A percentile compares a stretch with the other conserved stretches of the same genome.
Evolutionary conservation across 2,329 filamentous ascomycete species (phyloP).

Genomic region (Fusarium temperatum): DNA sequence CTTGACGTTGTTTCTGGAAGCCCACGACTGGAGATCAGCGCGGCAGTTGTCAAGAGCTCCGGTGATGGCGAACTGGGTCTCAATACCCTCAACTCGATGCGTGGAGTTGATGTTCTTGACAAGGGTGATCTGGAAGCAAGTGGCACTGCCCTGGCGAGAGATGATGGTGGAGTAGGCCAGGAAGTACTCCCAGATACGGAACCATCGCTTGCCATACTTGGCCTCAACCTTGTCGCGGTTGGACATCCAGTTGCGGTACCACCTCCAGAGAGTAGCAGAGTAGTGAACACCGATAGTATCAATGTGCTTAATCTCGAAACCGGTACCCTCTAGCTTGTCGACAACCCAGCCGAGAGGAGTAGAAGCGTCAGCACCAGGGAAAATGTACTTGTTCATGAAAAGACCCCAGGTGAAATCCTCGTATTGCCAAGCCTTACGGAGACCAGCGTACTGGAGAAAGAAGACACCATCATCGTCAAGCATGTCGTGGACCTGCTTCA

Average conservation of each 20-base stretch:
- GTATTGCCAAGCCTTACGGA: slow-evolving; percentile 96
- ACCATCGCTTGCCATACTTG: slow-evolving; percentile 97
- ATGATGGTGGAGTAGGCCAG: slow-evolving; percentile 86
- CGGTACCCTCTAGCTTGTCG: slow-evolving; percentile 79
- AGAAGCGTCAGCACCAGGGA: slow-evolving; percentile 95
- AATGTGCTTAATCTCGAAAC: slow-evolving; percentile 81
- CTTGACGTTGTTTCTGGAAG: slow-evolving; percentile 49
- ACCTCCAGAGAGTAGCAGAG: slow-evolving; percentile 94
- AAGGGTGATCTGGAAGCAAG: slow-evolving; percentile 87
- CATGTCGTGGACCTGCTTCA: slow-evolving; percentile 91
- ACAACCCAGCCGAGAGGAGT: slow-evolving; percentile 91
- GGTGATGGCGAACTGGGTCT: slow-evolving; percentile 73
- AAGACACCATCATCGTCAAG: slow-evolving; percentile 95
- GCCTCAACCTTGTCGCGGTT: slow-evolving; percentile 92
- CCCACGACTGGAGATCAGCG: slow-evolving; percentile 48
- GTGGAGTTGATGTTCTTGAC: slow-evolving; percentile 95
- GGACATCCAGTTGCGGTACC: slow-evolving; percentile 98
- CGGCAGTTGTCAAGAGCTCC: slow-evolving; percentile 63
- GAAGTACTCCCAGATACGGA: slow-evolving; percentile 96
- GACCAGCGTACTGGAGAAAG: slow-evolving; percentile 94
- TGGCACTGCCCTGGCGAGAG: slow-evolving; percentile 85
- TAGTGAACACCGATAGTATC: slow-evolving; percentile 98
- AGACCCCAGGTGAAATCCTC: slow-evolving; percentile 98
- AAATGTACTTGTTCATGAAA: slow-evolving; percentile 99
- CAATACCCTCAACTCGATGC: slow-evolving; percentile 82